Percentiles rank a stretch among this genome's conserved stretches.
Conservation (phyloP, 2,329 filamentous ascomycete genomes). For the Fusarium longipes region DNA sequence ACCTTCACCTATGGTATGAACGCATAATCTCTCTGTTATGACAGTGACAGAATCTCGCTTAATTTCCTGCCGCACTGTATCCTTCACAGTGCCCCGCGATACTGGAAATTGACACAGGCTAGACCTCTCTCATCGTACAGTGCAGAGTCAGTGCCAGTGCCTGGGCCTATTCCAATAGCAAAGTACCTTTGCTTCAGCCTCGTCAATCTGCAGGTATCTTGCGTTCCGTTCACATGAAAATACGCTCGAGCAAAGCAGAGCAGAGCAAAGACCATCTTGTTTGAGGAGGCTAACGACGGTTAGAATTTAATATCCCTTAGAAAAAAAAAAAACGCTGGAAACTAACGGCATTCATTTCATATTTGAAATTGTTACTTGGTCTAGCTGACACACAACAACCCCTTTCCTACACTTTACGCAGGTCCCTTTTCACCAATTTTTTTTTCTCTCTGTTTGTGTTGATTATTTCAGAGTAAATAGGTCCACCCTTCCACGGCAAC, state of each 20-base stretch:
- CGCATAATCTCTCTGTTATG: slow-evolving; percentile 11
- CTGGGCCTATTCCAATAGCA: background rate
- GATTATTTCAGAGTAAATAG: slow-evolving; percentile 41
- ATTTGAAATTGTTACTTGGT: slow-evolving; percentile 13
- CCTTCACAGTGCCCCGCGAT: slow-evolving; percentile 30
- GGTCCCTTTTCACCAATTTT: background rate
- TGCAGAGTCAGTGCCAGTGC: slow-evolving; percentile 8
- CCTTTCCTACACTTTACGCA: slow-evolving; percentile 10
- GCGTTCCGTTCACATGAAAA: slow-evolving; percentile 26
- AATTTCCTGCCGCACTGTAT: slow-evolving; percentile 27
- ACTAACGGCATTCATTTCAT: slow-evolving; percentile 18
- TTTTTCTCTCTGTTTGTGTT: slow-evolving; percentile 43
- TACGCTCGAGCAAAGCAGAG: background rate
- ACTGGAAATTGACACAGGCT: slow-evolving; percentile 30
- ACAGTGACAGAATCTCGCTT: slow-evolving; percentile 32
- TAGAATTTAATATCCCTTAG: slow-evolving; percentile 9
- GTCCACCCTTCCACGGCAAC: slow-evolving; percentile 47
- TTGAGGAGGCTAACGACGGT: slow-evolving; percentile 4
- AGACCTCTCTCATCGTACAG: slow-evolving; percentile 5
- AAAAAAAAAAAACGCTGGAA: background rate
- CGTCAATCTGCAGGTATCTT: slow-evolving; percentile 20
- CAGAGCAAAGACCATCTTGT: slow-evolving; percentile 13
- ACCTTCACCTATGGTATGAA: slow-evolving; percentile 22
- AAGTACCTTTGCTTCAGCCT: slow-evolving; percentile 12
- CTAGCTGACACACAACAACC: slow-evolving; percentile 27